A percentile compares a stretch with the other conserved stretches of the same genome.
Conservation (phyloP, 352 stramenopile species). For the Aphanomyces euteiches region DNA sequence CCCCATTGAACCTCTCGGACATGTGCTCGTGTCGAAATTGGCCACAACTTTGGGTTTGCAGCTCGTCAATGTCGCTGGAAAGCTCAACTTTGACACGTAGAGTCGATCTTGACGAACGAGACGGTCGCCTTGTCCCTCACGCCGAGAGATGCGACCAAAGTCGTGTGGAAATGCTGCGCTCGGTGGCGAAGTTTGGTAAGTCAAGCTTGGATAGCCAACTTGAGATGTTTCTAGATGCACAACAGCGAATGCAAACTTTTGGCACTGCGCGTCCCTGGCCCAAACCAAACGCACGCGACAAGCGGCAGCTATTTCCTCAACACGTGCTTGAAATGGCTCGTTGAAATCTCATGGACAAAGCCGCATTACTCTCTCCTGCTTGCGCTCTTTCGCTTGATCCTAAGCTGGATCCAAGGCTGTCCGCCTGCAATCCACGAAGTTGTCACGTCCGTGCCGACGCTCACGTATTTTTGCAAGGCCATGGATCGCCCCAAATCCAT, state of each 20-base stretch:
- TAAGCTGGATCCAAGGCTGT: slow-evolving; percentile 9
- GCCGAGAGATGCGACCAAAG: slow-evolving; percentile 16
- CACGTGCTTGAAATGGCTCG: slow-evolving; percentile 42
- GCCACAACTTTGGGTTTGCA: slow-evolving; percentile 13
- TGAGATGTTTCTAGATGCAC: slow-evolving; percentile 23
- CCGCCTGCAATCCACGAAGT: slow-evolving; percentile 10
- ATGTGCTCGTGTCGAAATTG: slow-evolving; percentile 12
- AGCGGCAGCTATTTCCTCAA: slow-evolving; percentile 58
- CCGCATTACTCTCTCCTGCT: slow-evolving; percentile 14
- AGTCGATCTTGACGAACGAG: not conserved
- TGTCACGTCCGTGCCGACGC: slow-evolving; percentile 15
- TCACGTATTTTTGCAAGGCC: slow-evolving; percentile 15
- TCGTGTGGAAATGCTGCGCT: slow-evolving; percentile 67
- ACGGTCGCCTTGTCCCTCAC: slow-evolving; percentile 13
- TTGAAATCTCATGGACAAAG: slow-evolving; percentile 30
- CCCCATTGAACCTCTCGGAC: slow-evolving; percentile 13
- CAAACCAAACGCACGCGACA: slow-evolving; percentile 54
- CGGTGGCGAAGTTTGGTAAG: slow-evolving; percentile 48
- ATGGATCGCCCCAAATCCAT: not conserved
- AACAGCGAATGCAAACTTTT: slow-evolving; percentile 67
- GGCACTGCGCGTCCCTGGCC: slow-evolving; percentile 54
- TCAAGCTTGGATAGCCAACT: no score
- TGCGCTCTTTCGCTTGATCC: slow-evolving; percentile 11
- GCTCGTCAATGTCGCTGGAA: not conserved
- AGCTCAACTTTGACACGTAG: slow-evolving; percentile 1